Base-by-base conservation (phyloP, 1,284 basidiomycete species). In the Inonotus hispidus region DNA sequence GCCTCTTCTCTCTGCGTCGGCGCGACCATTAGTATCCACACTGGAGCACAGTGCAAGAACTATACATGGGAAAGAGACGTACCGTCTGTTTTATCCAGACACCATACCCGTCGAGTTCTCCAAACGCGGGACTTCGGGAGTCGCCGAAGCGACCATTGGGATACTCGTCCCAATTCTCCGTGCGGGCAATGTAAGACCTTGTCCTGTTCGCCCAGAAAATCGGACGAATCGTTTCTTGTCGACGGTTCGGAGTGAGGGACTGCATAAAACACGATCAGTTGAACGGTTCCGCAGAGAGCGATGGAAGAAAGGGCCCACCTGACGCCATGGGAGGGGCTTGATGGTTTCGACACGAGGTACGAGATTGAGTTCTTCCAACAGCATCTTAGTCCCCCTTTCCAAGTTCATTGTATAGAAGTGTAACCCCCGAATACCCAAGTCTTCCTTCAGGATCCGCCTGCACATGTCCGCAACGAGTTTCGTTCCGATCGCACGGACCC, bases 381-480 rank as follows among this genome's bases (percentile, higher is more conserved):
- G 79, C 85, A 95, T 90, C 68, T 92, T 90, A 11, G 95, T 94
- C 21, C 90, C 96, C 75, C 91, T 97, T 75, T 98, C 97, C 56
- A 99, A 78, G 73, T 99, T 99, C 85, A 99, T 91, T 61, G 96
- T 99, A 76, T 98, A 99, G 71, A 99, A 92, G 73, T 99, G 96
- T 64, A 98, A 76, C 4, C 92, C 93, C 49, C 83, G 84, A 68
- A 95, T 90, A 10, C 87, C 95, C 39, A 94, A 81, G 60, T 87
- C 82, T 43, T 87, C 85, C n/a, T 78, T 76, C 62, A 96, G 76
- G 66, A 96, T 93, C 63, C 79, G 79, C 60, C 86, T 79, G 71
- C 93, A 95, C 87, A 95, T 90, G 16, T 94, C 92, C 21, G 89
- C 90, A 21, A 96, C 92, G 27, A 95, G 80, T 72, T 87, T 90